phyloP scores from a whole-genome alignment of 2,329 filamentous ascomycete species.

The Hypocrella siamensis region DNA sequence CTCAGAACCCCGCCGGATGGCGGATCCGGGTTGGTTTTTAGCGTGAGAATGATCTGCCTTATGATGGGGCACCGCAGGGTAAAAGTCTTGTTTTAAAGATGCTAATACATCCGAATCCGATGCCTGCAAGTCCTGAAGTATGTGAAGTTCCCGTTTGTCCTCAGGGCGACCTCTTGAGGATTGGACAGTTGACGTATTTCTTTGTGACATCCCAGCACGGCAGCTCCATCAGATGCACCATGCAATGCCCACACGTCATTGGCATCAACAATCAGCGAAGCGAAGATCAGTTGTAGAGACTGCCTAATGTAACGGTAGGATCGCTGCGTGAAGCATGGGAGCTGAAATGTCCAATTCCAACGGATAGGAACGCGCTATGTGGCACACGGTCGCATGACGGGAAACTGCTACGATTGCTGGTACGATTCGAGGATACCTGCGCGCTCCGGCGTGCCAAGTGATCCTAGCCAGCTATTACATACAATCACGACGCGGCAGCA shows the following conservation, averaged over 20 bases:
- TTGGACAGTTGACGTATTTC: neutral
- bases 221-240: neutral
- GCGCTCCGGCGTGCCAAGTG: constrained; percentile 32
- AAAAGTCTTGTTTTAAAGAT: neutral
- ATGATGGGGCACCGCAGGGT: neutral
- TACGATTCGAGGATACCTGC: constrained; percentile 39
- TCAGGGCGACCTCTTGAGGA: neutral
- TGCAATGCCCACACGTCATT: neutral
- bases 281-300: neutral
- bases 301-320: neutral
- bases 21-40: constrained; percentile 6
- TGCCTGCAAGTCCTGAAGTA: neutral
- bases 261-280: neutral
- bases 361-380: neutral
- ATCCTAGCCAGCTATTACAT: no score
- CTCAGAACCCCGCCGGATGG: constrained; percentile 1
- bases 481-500: no score
- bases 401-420: constrained; percentile 27
- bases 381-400: constrained; percentile 9
- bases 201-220: neutral
- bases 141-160: neutral
- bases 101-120: neutral
- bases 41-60: neutral
- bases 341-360: neutral
- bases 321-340: neutral